Evolutionary conservation across 495 filamentous ascomycete species (phyloP), one percentile per base, ranked within the genome.

Genomic region (Platismatia glauca): DNA sequence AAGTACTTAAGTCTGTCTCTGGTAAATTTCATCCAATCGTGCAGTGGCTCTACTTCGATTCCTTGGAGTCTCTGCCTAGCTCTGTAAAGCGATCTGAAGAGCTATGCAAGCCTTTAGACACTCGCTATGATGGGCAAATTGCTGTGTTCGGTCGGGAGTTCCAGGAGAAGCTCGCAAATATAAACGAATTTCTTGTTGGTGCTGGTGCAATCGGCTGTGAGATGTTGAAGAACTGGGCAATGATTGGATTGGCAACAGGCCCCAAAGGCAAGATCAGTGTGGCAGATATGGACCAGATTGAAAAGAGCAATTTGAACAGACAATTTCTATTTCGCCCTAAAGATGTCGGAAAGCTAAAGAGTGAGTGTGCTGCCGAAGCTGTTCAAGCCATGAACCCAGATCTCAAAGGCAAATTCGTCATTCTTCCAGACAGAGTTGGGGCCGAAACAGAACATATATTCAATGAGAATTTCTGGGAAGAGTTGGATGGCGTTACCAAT

Each of bases 211-310:
- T 99, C 72, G 95, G 95, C 38, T 99, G 95, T 71, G 95, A 99
- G 71, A 99, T 97, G 83, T 79, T 99, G 60, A 99, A 99, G 82
- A 97, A 97, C 73, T 99, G 95, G 94, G 94, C 95, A 33, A 93
- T 97, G 91, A 95, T 97, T 68, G 95, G 95, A 64, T 79, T 99
- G 57, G 93, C 86, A 46, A 89, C 89, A 46, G 95, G 95, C 39
- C 88, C 88, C 29, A 82, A 91, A 38, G 95, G 95, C 66, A 87
- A 87, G 69, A 92, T 99, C 70, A 89, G 72, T 29, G 89, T 97
- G 31, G 96, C 95, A 18, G 95, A 99, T 71, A 97, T 95, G 87
- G 95, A 99, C 67, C 88, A 89, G 64, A 99, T 99, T 66, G 95
- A 99, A 78, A 95, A 92, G 82, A 97, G 93, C 79, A 99, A 99